These are phyloP conservation scores for Aspergillus melleus DNA, from an alignment of 2,329 filamentous ascomycete species.

Conservation along the genomic window DNA sequence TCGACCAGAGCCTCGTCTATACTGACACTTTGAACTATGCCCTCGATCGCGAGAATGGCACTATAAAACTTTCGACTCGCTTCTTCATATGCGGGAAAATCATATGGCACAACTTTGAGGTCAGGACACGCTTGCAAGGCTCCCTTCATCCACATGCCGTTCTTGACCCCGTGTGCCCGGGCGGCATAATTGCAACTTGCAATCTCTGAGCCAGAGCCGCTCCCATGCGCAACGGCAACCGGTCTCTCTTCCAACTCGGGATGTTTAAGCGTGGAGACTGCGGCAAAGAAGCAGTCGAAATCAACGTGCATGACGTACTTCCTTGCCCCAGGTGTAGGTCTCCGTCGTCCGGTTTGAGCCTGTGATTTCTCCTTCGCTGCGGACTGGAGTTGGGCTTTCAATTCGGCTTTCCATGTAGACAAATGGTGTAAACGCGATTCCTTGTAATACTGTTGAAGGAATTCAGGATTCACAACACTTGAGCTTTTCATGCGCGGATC, in stretches of 20 bases:
- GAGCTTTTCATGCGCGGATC: slow-evolving; percentile 86
- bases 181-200: slow-evolving; percentile 97
- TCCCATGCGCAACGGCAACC: slow-evolving; percentile 83
- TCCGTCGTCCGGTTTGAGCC: slow-evolving; percentile 49
- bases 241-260: slow-evolving; percentile 78
- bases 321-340: slow-evolving; percentile 63
- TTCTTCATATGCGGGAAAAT: slow-evolving; percentile 92
- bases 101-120: slow-evolving; percentile 88
- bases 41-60: slow-evolving; percentile 74
- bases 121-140: slow-evolving; percentile 81
- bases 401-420: slow-evolving; percentile 92
- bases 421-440: slow-evolving; percentile 94
- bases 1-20: slow-evolving; percentile 94
- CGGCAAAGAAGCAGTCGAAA: slow-evolving; percentile 98
- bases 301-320: slow-evolving; percentile 93
- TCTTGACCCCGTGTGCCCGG: slow-evolving; percentile 81
- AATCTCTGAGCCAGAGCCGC: slow-evolving; percentile 85
- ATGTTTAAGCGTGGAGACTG: slow-evolving; percentile 77
- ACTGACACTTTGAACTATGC: slow-evolving; percentile 90
- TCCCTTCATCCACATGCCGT: slow-evolving; percentile 99
- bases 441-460: slow-evolving; percentile 90
- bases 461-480: slow-evolving; percentile 88
- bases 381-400: slow-evolving; percentile 85
- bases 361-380: slow-evolving; percentile 68
- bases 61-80: slow-evolving; percentile 87